Conservation (phyloP, 306 rosid species). For the Comarum palustre region DNA sequence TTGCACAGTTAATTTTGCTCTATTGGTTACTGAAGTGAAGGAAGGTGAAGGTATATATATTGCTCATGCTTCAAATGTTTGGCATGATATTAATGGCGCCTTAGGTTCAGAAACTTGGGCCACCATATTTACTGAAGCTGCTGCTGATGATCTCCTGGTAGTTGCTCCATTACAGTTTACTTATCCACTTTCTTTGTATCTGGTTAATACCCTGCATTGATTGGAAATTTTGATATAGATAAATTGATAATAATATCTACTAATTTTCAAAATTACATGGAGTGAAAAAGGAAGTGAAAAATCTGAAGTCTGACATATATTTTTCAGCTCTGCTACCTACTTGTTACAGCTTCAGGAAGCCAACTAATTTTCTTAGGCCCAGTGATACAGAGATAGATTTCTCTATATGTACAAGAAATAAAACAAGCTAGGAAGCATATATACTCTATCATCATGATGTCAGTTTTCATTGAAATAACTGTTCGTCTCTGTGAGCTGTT, state of each 20-base stretch:
- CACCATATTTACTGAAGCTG: background rate
- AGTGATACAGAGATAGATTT: background rate
- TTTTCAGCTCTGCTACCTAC: constrained; percentile 16
- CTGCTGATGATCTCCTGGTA: background rate
- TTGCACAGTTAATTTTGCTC: background rate
- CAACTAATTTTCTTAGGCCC: background rate
- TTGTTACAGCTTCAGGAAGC: constrained; percentile 17
- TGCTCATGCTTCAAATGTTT: background rate
- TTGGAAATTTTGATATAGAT: background rate
- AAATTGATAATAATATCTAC: background rate
- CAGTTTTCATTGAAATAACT: background rate
- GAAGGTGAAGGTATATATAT: constrained; percentile 23
- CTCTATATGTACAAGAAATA: background rate
- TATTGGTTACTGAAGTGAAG: constrained; percentile 12
- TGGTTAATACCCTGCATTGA: background rate
- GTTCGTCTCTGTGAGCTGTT: background rate
- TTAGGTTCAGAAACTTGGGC: background rate
- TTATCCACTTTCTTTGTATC: background rate
- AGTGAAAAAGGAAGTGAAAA: background rate
- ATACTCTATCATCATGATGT: background rate
- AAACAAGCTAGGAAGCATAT: constrained; percentile 6
- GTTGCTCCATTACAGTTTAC: background rate
- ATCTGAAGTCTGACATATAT: background rate
- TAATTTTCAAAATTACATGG: background rate
- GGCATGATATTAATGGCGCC: constrained; percentile 20